Evolutionary conservation across 1,284 basidiomycete species (phyloP), one percentile per base, ranked within the genome.

Genomic region (Xanthoconium separans): DNA sequence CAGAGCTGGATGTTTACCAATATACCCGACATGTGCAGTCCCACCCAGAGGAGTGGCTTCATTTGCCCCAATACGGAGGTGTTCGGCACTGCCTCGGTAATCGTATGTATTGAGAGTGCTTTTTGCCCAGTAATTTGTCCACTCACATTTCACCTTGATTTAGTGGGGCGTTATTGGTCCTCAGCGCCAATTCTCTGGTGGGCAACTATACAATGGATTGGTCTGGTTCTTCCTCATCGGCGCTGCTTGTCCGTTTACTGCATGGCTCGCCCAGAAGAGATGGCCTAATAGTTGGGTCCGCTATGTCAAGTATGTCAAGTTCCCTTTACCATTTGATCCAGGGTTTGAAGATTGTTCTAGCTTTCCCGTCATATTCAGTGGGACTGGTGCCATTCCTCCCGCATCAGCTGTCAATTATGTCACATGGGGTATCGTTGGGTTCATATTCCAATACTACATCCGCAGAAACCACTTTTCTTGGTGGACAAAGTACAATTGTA

Each of bases 211-310:
- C 47, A 2, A 70, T 22, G 8, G 58, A 58, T 66, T 80, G 24
- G 60, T 75, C 50, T 81, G 78, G 75, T 81, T 81, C 70, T 85
- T 85, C 79, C 73, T 84, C 47, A 60, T 82, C 47, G 84, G 83
- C 22, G 73, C 77, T 20, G 34, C 76, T 22, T 67, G 70, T 31
- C 82, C 83, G 1, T 45, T 80, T 36, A 55, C 69, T 33, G 70
- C 69, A 9, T 80, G 65, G 58, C 50, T 75, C 29, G 65, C 73
- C 53, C 71, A 72, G 43, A 67, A 69, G 50, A 69, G 63, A 58
- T 81, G 70, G 73, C 79, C 74, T 53, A 75, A 76, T 62, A 70
- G 70, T 22, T 70, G 72, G 64, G 62, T 76, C 48, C 74, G 76
- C 53, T 79, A 79, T 63, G 55, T 79, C 63, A 81, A 80, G 73